A percentile compares a stretch with the other conserved stretches of the same genome.
phyloP scores from a whole-genome alignment of 2,329 filamentous ascomycete species.

The Hypoxylon sp. region DNA sequence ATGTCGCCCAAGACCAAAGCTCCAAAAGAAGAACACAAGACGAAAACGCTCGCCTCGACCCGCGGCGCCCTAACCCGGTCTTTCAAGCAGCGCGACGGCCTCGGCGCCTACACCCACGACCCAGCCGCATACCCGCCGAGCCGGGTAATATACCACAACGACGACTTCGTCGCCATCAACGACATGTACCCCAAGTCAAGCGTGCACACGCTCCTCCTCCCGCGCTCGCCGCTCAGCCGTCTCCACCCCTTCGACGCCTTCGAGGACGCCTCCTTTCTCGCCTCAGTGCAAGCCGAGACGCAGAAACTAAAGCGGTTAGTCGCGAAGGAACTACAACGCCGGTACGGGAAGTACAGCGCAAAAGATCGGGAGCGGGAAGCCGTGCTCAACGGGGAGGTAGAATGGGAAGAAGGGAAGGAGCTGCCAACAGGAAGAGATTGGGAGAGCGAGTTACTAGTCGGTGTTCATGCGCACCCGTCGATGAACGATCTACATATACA shows the following conservation, averaged over 20 bases:
- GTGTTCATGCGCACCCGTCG: constrained; percentile 87
- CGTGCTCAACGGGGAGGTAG: constrained; percentile 71
- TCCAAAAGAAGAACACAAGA: constrained; percentile 43
- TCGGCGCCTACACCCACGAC: constrained; percentile 75
- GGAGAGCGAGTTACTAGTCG: constrained; percentile 78
- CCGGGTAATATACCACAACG: constrained; percentile 74
- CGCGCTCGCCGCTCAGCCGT: constrained; percentile 72
- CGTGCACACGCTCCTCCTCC: constrained; percentile 89
- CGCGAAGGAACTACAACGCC: constrained; percentile 79
- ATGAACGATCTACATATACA: constrained; percentile 96
- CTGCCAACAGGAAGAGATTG: constrained; percentile 84
- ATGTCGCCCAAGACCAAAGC: constrained; percentile 65
- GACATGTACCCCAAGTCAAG: constrained; percentile 89
- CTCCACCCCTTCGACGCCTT: constrained; percentile 85
- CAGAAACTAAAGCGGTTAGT: constrained; percentile 73
- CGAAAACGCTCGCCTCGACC: constrained; percentile 40
- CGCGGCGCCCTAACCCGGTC: constrained; percentile 31
- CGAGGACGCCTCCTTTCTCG: constrained; percentile 76
- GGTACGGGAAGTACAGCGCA: constrained; percentile 72
- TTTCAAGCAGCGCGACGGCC: constrained; percentile 67
- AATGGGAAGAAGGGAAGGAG: constrained; percentile 57
- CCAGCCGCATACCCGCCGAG: constrained; percentile 71
- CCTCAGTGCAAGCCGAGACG: constrained; percentile 71
- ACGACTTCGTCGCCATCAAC: constrained; percentile 80
- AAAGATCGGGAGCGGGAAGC: constrained; percentile 74